phyloP scores from a whole-genome alignment of 495 filamentous ascomycete species.

The Oidiodendron maius region DNA sequence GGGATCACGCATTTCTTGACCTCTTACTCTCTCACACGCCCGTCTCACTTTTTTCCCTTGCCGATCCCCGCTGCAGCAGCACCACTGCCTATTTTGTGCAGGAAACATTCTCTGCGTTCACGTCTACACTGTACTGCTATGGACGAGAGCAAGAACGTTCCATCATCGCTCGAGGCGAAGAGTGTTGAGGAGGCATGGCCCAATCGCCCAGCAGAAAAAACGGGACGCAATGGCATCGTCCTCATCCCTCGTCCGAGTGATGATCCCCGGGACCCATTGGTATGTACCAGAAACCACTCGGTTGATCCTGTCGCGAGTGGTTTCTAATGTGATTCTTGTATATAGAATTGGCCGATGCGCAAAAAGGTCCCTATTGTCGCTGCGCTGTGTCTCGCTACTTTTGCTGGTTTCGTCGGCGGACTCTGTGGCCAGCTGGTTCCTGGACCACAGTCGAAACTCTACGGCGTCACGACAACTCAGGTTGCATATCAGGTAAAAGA shows the following conservation, averaged over 20 bases:
- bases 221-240: constrained; percentile 4
- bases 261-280: constrained; percentile 18
- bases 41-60: too few species aligned
- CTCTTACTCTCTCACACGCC: too few species aligned
- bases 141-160: neutral
- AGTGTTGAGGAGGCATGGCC: neutral
- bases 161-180: neutral
- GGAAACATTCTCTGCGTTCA: too few species aligned
- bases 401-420: neutral
- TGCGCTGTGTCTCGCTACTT: neutral
- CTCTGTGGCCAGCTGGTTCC: neutral
- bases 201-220: neutral
- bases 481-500: constrained; percentile 4
- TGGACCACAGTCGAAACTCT: constrained; percentile 2
- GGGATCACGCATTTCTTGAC: too few species aligned
- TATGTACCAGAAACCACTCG: neutral
- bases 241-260: constrained; percentile 21
- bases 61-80: too few species aligned
- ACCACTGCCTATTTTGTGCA: too few species aligned
- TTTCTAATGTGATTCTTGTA: too few species aligned
- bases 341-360: constrained; percentile 4
- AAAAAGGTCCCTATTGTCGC: constrained; percentile 4
- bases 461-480: constrained; percentile 2
- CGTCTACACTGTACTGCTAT: too few species aligned
- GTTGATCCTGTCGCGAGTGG: neutral